A percentile compares a stretch with the other conserved stretches of the same genome.
These are phyloP conservation scores for Lenwebbia sp. DNA, from an alignment of 345 rosid species.

Conservation along the genomic window DNA sequence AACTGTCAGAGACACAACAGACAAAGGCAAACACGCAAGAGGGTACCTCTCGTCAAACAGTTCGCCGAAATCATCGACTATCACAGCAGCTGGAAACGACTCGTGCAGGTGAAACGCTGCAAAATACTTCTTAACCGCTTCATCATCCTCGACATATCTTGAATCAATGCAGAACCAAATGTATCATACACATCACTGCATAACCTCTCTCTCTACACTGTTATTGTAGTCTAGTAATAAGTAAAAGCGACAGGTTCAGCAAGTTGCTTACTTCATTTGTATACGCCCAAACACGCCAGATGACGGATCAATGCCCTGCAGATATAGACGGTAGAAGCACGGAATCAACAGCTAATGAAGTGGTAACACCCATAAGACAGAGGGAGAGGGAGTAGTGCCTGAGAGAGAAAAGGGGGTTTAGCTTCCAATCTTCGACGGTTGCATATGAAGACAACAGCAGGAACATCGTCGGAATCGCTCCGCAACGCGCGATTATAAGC, in stretches of 20 bases:
- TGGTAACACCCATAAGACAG: background rate
- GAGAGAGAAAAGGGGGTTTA: slow-evolving; percentile 70
- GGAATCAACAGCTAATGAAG: background rate
- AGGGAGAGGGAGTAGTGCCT: slow-evolving; percentile 17
- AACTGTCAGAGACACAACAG: background rate
- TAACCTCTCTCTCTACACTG: background rate
- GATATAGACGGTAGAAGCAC: background rate
- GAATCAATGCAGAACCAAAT: background rate
- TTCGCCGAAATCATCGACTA: slow-evolving; percentile 78
- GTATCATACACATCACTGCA: background rate
- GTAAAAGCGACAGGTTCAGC: background rate
- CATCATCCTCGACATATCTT: slow-evolving; percentile 76
- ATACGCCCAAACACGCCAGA: slow-evolving; percentile 49
- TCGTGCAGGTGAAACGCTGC: slow-evolving; percentile 78
- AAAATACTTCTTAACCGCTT: slow-evolving; percentile 63
- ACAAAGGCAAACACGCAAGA: background rate
- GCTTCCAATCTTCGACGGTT: slow-evolving; percentile 44
- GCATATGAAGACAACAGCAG: slow-evolving; percentile 61
- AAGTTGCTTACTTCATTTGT: slow-evolving; percentile 57
- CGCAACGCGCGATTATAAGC: slow-evolving; percentile 42
- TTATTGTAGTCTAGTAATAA: background rate
- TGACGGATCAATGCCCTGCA: slow-evolving; percentile 56
- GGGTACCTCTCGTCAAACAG: slow-evolving; percentile 49
- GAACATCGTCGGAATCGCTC: slow-evolving; percentile 2
- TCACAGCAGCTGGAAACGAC: slow-evolving; percentile 38